Evolutionary conservation across 805 yeast genomes (phyloP), one percentile per base, ranked within the genome.

Genomic region (Yamadazyma scolyti): DNA sequence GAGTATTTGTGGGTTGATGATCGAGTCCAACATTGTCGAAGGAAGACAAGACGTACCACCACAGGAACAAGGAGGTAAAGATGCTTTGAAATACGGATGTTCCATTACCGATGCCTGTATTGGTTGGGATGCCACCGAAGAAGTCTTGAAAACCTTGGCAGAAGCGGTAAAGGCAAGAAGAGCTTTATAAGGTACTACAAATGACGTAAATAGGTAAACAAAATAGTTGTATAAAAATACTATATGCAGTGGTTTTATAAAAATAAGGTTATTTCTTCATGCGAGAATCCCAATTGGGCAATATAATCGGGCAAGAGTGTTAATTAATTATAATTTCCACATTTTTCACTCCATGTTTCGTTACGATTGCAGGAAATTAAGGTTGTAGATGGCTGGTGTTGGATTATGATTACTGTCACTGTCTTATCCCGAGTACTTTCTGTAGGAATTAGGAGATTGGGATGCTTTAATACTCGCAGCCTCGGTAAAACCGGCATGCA

Each of bases 101-200:
- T 83, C 95, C 39, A 88, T 93, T 59, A 93, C 98, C 40, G 98
- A 93, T 61, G 96, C 93, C 17, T 93, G 98, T 71, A 95, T 93
- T 34, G 71, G 82, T 39, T 88, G 95, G 87, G 95, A 86, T 40
- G 72, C 84, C 34, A 93, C 98, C 32, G 93, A 75, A 37, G 69
- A 58, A 3, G 89, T 90, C 75, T 78, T 93, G 55, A 73, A 68
- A 27, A 78, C 77, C 42, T 74, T 93, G 47, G 83, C 96, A 25
- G 74, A 67, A 29, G 95, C 97, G 36, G 96, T 90, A 28, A 77
- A 77, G 60, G 62, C 73, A 34, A 85, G 98, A 75, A 81, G 95
- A 69, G 68, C 55, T 17, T 47, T 39, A 36, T 30, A 26, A 12
- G 14, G 25, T 21, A 28, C 11, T 28, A n/a, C n/a, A n/a, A n/a